These are phyloP conservation scores for Scytalidium lignicola DNA, from an alignment of 2,329 filamentous ascomycete species.

Conservation along the genomic window DNA sequence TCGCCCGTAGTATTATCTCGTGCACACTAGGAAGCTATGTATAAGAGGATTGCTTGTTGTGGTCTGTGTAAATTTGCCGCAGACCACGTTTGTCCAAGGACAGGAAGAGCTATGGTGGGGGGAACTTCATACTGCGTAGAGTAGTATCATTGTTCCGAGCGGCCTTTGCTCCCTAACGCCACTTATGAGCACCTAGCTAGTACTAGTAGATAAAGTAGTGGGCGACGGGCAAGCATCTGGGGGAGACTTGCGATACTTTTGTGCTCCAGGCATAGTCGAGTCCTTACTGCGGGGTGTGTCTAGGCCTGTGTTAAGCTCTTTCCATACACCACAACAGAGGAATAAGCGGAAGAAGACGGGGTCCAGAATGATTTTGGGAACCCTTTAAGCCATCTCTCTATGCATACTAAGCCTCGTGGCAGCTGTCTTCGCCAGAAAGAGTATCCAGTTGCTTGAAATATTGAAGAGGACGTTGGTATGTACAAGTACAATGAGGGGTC, in stretches of 20 bases:
- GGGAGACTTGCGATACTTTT: neutral
- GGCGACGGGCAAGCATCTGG: neutral
- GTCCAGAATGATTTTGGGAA: neutral
- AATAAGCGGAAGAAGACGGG: neutral
- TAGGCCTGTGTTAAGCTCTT: neutral
- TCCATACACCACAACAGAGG: neutral
- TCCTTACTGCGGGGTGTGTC: neutral
- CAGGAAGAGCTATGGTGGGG: neutral
- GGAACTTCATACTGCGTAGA: neutral
- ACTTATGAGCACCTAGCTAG: neutral
- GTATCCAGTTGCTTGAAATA: no score
- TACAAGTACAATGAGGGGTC: neutral
- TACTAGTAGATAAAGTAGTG: neutral
- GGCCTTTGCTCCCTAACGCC: neutral
- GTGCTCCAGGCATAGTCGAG: neutral
- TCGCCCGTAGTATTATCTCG: conserved; percentile 1
- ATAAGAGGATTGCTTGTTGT: conserved; percentile 1
- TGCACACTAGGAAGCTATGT: conserved; percentile 1
- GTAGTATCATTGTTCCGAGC: neutral
- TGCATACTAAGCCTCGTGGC: neutral
- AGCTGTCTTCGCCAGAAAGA: neutral
- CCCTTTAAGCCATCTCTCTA: neutral
- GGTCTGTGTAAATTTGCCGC: conserved; percentile 3
- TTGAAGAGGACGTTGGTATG: no score
- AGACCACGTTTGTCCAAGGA: neutral